These are phyloP conservation scores for Xerophyta viscosa DNA, from an alignment of 106 monocot genomes.

Conservation along the genomic window DNA sequence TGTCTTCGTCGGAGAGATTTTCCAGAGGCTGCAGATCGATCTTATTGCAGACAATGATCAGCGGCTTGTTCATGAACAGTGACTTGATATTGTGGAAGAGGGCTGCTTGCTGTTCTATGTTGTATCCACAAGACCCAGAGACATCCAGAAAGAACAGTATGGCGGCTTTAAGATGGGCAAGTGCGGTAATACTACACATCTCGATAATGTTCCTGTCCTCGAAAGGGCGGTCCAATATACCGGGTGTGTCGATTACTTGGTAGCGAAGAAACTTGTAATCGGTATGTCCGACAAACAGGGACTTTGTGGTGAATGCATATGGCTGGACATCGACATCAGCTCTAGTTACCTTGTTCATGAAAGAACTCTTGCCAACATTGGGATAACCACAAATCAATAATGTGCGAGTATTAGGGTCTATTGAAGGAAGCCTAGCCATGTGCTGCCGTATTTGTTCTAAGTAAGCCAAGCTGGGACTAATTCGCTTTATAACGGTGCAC, in stretches of 20 bases:
- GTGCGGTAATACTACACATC: conserved; percentile 97
- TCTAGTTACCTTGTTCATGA: conserved; percentile 86
- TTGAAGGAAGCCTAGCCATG: conserved; percentile 92
- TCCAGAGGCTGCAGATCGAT: conserved; percentile 90
- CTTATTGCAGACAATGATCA: conserved; percentile 93
- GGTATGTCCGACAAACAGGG: conserved; percentile 91
- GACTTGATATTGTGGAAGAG: conserved; percentile 91
- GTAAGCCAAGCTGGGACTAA: conserved; percentile 86
- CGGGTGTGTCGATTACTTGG: conserved; percentile 97
- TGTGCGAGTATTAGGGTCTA: conserved; percentile 91
- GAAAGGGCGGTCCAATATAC: conserved; percentile 86
- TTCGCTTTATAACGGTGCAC: conserved; percentile 76
- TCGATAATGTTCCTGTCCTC: conserved; percentile 96
- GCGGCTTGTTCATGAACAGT: conserved; percentile 86
- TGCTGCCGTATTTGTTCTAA: conserved; percentile 90
- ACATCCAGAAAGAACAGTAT: conserved; percentile 92
- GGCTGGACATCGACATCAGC: conserved; percentile 99
- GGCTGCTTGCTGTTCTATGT: conserved; percentile 73
- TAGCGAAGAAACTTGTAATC: conserved; percentile 96
- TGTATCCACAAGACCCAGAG: conserved; percentile 95
- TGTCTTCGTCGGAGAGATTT: conserved; percentile 71
- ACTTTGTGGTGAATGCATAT: conserved; percentile 95
- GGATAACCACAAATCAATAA: conserved; percentile 92
- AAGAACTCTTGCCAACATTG: conserved; percentile 98
- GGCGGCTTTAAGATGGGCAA: conserved; percentile 75